These are phyloP conservation scores for Metschnikowia amazonensis DNA, from an alignment of 805 yeast species.

Conservation along the genomic window DNA sequence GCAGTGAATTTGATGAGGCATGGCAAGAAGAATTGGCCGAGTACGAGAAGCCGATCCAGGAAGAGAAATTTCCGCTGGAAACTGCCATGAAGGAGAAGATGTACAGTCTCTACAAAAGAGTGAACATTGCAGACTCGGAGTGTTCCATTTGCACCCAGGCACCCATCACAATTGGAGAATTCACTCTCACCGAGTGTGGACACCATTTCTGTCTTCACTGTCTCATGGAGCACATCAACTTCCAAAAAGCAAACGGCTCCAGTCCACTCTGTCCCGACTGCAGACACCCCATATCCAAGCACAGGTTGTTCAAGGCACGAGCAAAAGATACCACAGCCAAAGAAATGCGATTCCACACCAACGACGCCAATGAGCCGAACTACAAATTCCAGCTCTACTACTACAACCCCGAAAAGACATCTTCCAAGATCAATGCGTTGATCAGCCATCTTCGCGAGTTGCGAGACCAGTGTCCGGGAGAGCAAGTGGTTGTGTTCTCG, in stretches of 20 bases:
- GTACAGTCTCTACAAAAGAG: constrained; percentile 26
- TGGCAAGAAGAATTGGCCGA: constrained; percentile 22
- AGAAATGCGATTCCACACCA: constrained; percentile 30
- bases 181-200: constrained; percentile 70
- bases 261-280: constrained; percentile 73
- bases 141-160: constrained; percentile 82
- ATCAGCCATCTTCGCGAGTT: constrained; percentile 53
- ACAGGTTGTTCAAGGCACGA: constrained; percentile 45
- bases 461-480: constrained; percentile 54
- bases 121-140: constrained; percentile 50
- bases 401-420: constrained; percentile 50
- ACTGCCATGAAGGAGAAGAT: constrained; percentile 21
- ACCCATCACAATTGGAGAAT: constrained; percentile 51
- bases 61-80: constrained; percentile 21
- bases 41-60: constrained; percentile 13
- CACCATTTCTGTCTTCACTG: constrained; percentile 78
- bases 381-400: constrained; percentile 35
- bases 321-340: constrained; percentile 22
- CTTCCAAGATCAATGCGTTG: constrained; percentile 73
- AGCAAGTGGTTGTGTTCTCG: constrained; percentile 82
- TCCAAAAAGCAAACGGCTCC: constrained; percentile 48
- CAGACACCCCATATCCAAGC: constrained; percentile 50
- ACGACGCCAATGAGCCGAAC: constrained; percentile 19
- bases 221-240: constrained; percentile 67
- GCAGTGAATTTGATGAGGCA: constrained; percentile 52